phyloP scores from a whole-genome alignment of 1,284 basidiomycete genomes.

The Anthracocystis panici-leucophaei region DNA sequence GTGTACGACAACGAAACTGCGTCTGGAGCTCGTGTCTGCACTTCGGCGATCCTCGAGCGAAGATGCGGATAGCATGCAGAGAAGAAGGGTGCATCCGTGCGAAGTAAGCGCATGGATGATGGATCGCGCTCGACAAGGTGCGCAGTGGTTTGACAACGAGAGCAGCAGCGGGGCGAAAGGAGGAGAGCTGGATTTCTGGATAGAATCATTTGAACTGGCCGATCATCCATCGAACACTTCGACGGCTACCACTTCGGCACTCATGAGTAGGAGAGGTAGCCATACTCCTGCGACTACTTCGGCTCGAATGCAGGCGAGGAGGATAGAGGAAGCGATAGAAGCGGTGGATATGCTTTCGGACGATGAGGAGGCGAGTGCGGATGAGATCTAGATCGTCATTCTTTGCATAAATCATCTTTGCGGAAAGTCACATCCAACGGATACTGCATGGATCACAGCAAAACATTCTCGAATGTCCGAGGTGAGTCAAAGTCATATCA shows the following conservation, averaged over 20 bases:
- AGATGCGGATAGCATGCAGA: neutral
- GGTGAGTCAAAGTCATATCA: too few relatives aligned
- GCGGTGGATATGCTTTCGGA: slow-evolving; percentile 31
- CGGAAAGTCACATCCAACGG: too few relatives aligned
- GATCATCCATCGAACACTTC: slow-evolving; percentile 4
- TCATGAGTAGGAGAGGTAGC: slow-evolving; percentile 30
- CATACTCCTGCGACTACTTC: neutral
- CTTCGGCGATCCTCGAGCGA: slow-evolving; percentile 6
- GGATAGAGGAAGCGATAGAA: slow-evolving; percentile 16
- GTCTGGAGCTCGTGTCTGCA: slow-evolving; percentile 17
- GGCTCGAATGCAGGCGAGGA: neutral
- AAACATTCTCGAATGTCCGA: neutral
- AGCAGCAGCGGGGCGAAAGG: neutral
- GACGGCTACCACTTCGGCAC: slow-evolving; percentile 11
- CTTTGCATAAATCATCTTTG: too few relatives aligned
- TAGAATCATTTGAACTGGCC: slow-evolving; percentile 17
- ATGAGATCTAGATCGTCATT: slow-evolving; percentile 1
- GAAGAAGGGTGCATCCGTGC: slow-evolving; percentile 34
- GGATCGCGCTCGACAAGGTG: slow-evolving; percentile 15
- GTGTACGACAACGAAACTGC: neutral
- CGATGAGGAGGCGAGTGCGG: slow-evolving; percentile 6
- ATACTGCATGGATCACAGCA: too few relatives aligned
- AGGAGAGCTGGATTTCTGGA: slow-evolving; percentile 13
- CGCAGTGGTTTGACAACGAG: slow-evolving; percentile 19
- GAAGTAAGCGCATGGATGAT: slow-evolving; percentile 48